Evolutionary conservation across 2,329 filamentous ascomycete species (phyloP).

Genomic region (Harringtonia aguacate): DNA sequence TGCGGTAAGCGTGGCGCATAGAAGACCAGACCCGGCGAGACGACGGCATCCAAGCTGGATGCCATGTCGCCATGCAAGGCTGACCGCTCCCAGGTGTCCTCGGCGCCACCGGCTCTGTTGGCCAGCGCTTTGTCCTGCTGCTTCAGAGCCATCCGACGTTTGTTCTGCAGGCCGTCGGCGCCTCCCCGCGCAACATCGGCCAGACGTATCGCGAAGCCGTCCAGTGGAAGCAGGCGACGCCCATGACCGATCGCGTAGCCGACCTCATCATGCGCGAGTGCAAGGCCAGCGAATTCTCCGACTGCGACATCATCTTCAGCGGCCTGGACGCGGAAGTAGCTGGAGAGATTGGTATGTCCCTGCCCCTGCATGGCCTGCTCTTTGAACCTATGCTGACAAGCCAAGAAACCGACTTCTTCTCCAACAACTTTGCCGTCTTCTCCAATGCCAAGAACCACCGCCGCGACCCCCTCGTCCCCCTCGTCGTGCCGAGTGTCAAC

Average conservation of each 20-base stretch:
- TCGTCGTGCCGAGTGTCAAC: constrained; percentile 94
- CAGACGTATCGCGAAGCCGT: constrained; percentile 94
- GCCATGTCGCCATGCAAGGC: neutral
- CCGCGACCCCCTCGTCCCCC: constrained; percentile 76
- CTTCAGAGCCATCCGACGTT: constrained; percentile 82
- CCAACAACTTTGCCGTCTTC: constrained; percentile 82
- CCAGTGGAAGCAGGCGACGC: constrained; percentile 82
- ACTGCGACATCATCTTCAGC: constrained; percentile 90
- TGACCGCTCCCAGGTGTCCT: constrained; percentile 50
- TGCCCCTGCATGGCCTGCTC: neutral
- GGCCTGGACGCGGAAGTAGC: constrained; percentile 89
- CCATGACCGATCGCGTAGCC: constrained; percentile 63
- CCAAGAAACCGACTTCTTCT: constrained; percentile 80
- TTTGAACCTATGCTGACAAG: neutral
- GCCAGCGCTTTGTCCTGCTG: constrained; percentile 89
- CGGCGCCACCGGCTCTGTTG: constrained; percentile 87
- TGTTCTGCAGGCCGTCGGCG: constrained; percentile 77
- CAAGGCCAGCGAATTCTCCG: constrained; percentile 67
- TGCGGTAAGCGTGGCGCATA: constrained; percentile 15
- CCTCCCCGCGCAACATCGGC: constrained; percentile 77
- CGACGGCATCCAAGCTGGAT: too few species aligned
- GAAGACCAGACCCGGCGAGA: neutral
- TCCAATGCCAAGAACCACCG: constrained; percentile 98
- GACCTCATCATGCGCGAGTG: constrained; percentile 81
- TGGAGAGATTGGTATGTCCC: constrained; percentile 63